These are phyloP conservation scores for Dictyostelium citrinum DNA, from an alignment of 78 protist species.

Conservation along the genomic window DNA sequence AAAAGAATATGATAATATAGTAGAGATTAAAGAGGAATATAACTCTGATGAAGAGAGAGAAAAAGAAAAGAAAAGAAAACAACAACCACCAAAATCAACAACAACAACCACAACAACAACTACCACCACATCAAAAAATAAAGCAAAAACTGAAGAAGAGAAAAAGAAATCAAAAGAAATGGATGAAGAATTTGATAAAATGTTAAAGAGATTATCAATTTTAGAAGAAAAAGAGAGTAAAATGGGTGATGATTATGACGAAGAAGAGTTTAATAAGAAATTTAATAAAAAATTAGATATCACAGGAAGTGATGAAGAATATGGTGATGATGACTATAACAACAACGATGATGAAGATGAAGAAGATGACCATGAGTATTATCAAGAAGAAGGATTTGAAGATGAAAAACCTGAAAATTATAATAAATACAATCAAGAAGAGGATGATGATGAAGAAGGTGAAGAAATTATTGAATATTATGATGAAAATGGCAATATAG, in stretches of 20 bases:
- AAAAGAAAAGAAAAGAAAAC: background rate
- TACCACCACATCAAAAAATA: background rate
- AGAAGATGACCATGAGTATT: conserved; percentile 6
- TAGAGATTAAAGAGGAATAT: conserved; percentile 63
- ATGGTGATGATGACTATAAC: background rate
- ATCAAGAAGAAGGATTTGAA: background rate
- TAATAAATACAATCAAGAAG: background rate
- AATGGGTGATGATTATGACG: conserved; percentile 7
- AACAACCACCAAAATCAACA: background rate
- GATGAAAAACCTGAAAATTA: background rate
- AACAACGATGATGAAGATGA: conserved; percentile 22
- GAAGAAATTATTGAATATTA: conserved; percentile 23
- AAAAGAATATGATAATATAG: conserved; percentile 25
- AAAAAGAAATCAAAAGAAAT: background rate
- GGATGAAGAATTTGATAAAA: conserved; percentile 28
- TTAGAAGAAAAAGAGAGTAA: conserved; percentile 31
- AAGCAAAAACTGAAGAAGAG: background rate
- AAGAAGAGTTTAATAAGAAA: conserved; percentile 7
- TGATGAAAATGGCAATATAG: conserved; percentile 60
- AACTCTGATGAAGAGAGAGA: conserved; percentile 58
- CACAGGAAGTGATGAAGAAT: background rate
- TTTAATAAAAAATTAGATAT: background rate
- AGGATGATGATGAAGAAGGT: background rate
- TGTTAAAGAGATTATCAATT: background rate
- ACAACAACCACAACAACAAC: background rate